Conservation (phyloP, 2,329 filamentous ascomycete species). For the Pseudocercospora pini-densiflorae region DNA sequence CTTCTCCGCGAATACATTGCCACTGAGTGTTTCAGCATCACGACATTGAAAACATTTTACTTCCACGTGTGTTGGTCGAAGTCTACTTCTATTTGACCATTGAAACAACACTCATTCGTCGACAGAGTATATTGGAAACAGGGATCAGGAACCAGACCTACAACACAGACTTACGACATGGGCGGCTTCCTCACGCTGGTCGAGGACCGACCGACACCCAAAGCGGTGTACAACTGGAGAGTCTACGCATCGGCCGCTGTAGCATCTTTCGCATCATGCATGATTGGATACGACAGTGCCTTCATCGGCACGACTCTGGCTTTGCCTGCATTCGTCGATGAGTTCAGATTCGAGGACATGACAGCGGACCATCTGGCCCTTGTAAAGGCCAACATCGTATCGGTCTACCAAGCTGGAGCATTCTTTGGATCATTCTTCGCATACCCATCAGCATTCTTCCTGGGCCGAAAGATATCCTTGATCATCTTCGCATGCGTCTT, state of each 20-base stretch:
- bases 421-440: conserved; percentile 79
- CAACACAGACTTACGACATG: conserved; percentile 34
- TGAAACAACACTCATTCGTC: neutral
- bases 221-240: conserved; percentile 64
- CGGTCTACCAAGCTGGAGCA: conserved; percentile 76
- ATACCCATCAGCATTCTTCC: conserved; percentile 67
- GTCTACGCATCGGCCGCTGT: conserved; percentile 60
- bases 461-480: conserved; percentile 69
- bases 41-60: neutral
- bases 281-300: conserved; percentile 48
- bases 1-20: conserved; percentile 6
- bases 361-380: conserved; percentile 56
- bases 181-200: conserved; percentile 42
- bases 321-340: conserved; percentile 68
- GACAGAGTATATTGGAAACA: neutral
- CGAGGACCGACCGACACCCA: conserved; percentile 57
- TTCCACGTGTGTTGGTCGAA: conserved; percentile 14
- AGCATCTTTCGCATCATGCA: conserved; percentile 62
- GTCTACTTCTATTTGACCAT: conserved; percentile 5
- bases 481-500: conserved; percentile 67
- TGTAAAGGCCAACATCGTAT: conserved; percentile 76
- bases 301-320: conserved; percentile 80
- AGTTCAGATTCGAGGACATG: conserved; percentile 67
- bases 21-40: neutral
- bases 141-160: neutral